Evolutionary conservation across 2,329 filamentous ascomycete genomes (phyloP), one percentile per base, ranked within the genome.

Genomic region (Fusarium subtropicale): DNA sequence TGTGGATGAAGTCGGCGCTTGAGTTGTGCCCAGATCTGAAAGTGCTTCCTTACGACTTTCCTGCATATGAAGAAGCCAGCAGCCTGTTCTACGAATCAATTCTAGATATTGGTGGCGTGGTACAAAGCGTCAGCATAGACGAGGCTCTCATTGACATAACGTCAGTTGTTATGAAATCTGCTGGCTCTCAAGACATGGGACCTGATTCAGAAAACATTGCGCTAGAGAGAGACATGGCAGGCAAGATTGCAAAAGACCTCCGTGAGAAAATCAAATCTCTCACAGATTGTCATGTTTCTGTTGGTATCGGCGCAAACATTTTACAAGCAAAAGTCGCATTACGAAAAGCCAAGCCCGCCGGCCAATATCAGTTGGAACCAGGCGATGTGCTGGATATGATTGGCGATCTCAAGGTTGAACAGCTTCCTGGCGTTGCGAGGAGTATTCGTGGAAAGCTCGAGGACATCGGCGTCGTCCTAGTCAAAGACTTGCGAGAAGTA

Each of bases 91-190:
- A 99, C 74, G 90, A 93, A 64, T 89, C 90, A 2, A 92, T 99
- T 13, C 80, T 98, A 34, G 87, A 88, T 8, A 84, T 94, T 11
- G 93, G 91, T 20, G 95, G 94, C 2, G 80, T 93, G 20, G 93
- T 98, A 0, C 96, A 99, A 77, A 98, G 96, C 75, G 95, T 99
- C 54, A 98, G 96, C 75, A 92, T 99, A 46, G 97, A 99, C 71
- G 97, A 99, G 79, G 96, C 94, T 2, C 85, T 99, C 10, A 82
- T 99, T 18, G 96, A 99, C 78, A 86, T 94, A 34, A 96, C 92
- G 5, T 82, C 83, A 5, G 80, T 92, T 5, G 92, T 96, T 62
- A 81, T 93, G 45, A 82, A 85, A 15, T 86, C 85, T 16, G 86
- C 88, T 13, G 89, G 88, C 4, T 92, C 91, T 2, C 87, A 91